Base-by-base conservation (phyloP, 2,329 filamentous ascomycete species). In the Samsoniella hepiali region DNA sequence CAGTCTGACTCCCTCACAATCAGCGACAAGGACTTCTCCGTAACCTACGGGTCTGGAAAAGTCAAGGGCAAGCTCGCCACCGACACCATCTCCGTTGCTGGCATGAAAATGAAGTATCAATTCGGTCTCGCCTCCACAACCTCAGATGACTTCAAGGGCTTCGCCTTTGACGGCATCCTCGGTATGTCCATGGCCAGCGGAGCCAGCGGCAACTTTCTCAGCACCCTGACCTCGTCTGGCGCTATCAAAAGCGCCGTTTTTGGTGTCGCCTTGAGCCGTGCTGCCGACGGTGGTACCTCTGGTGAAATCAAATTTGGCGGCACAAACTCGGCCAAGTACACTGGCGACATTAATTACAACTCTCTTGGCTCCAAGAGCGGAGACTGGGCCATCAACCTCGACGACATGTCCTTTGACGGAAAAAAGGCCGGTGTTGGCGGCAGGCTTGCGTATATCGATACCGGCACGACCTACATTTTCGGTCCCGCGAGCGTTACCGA, bases 121-220 rank as follows among this genome's bases (percentile, higher is more conserved):
- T 91, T 97, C 70, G 93, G 93, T 5, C 76, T 93, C 64, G 91
- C 90, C 29, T 84, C 83, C 40, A 82, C 82, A 31, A 90, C 90
- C 2, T 92, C 91, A 1, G 76, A 85, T 58, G 88, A 95, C 67
- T 96, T 97, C 73, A 76, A 79, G 34, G 83, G 84, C 59, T 96
- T 94, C 69, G 89, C 91, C 1, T 93, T 96, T 75, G 93, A 97
- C 73, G 93, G 93, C 31, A 96, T 97, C 56, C 78, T 97, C 3
- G 93, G 92, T 4, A 77, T 96, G 31, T 89, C 90, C 17, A 87
- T 88, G 69, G 83, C 82, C 65, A 78, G 81, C 11, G 83, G 83
- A 3, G 79, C 78, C 42, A 82, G 83, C 5, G 84, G 89, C 27
- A 91, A 87, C 51, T 88, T 95, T 68, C 80, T 95, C 72, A 80